Conservation (phyloP, 441 rosid species). For the Mallotus japonicus region DNA sequence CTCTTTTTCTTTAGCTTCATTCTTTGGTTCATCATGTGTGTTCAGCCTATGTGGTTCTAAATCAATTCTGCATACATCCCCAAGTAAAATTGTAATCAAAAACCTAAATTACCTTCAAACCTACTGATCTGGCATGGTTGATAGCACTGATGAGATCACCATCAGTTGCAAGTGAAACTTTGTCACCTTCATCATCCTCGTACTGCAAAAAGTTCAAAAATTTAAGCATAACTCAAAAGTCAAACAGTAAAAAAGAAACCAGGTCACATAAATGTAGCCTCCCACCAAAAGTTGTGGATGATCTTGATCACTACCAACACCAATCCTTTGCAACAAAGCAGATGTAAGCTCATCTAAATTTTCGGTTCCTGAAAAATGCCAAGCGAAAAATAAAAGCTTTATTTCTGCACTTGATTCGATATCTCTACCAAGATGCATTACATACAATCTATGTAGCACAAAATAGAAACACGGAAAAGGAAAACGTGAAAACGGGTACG, state of each 20-base stretch:
- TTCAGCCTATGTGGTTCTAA: background rate
- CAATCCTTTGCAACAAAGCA: constrained; percentile 60
- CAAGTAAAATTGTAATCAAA: background rate
- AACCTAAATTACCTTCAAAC: constrained; percentile 47
- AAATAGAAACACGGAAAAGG: no score
- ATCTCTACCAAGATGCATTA: background rate
- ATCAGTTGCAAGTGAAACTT: constrained; percentile 58
- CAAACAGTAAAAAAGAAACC: background rate
- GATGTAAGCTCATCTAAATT: constrained; percentile 60
- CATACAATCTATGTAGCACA: no score
- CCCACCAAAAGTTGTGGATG: constrained; percentile 67
- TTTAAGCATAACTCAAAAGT: background rate
- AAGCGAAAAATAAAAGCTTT: background rate
- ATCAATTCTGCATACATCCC: background rate
- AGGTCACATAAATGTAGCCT: background rate
- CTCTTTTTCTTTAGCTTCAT: background rate
- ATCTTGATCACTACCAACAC: constrained; percentile 31
- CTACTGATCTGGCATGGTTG: constrained; percentile 54
- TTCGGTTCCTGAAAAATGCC: constrained; percentile 48
- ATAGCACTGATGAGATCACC: constrained; percentile 69
- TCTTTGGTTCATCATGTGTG: background rate
- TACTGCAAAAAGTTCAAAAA: constrained; percentile 38
- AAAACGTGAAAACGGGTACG: no score
- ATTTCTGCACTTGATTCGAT: background rate
- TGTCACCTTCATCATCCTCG: constrained; percentile 85